These are phyloP conservation scores for Botryotinia convoluta DNA, from an alignment of 2,329 filamentous ascomycete species.

Conservation along the genomic window DNA sequence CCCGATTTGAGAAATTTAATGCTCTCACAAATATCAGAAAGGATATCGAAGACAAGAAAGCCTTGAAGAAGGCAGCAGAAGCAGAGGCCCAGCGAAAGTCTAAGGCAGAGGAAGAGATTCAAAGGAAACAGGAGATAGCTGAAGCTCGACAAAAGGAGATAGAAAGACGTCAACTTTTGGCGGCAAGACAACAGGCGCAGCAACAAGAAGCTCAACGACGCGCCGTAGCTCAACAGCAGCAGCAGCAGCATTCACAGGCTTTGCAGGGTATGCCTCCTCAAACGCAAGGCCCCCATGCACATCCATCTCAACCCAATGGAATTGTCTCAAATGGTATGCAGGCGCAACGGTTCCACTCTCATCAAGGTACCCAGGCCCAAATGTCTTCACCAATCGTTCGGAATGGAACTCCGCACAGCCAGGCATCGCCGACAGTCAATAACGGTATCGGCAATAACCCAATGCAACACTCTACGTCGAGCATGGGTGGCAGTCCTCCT, in stretches of 20 bases:
- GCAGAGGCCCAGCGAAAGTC: constrained; percentile 48
- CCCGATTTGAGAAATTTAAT: constrained; percentile 88
- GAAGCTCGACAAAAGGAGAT: constrained; percentile 37
- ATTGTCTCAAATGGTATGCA: constrained; percentile 43
- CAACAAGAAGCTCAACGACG: constrained; percentile 39
- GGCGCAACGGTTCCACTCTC: constrained; percentile 43
- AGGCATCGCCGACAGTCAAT: constrained; percentile 64
- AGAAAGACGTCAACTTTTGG: constrained; percentile 28
- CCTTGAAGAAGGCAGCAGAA: constrained; percentile 70
- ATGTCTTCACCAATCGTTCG: constrained; percentile 66
- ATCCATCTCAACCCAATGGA: constrained; percentile 43
- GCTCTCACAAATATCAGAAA: constrained; percentile 80
- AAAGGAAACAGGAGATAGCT: constrained; percentile 40
- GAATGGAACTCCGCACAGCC: constrained; percentile 62
- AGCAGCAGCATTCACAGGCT: constrained; percentile 36
- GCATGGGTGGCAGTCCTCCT: constrained; percentile 65
- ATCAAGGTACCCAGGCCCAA: constrained; percentile 55
- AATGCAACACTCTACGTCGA: constrained; percentile 65
- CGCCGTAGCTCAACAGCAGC: constrained; percentile 43
- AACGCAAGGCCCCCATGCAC: constrained; percentile 44
- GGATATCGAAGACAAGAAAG: constrained; percentile 72
- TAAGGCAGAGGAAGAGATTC: constrained; percentile 47
- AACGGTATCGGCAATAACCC: constrained; percentile 43
- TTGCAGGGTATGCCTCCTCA: constrained; percentile 21
- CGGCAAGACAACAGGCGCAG: constrained; percentile 34